A percentile compares a stretch with the other conserved stretches of the same genome.
phyloP scores from a whole-genome alignment of 306 rosid species.

The Malus sylvestris region DNA sequence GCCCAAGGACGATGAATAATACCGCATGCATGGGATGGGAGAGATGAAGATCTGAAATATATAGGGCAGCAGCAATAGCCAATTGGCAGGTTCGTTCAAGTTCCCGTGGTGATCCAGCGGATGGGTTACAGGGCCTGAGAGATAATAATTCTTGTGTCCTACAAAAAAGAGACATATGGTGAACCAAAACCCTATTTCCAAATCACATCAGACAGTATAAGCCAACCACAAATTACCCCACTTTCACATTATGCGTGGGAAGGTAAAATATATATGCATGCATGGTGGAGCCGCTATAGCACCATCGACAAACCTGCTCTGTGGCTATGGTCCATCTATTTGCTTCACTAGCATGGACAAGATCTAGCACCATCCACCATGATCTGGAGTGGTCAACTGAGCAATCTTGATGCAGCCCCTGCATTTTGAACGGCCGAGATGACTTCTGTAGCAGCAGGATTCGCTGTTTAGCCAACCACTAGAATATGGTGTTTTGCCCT shows the following conservation, averaged over 20 bases:
- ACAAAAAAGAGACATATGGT: slow-evolving; percentile 28
- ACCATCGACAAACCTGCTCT: slow-evolving; percentile 20
- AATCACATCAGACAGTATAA: slow-evolving; percentile 34
- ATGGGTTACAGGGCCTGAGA: slow-evolving; percentile 36
- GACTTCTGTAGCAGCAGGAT: not conserved
- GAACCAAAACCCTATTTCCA: slow-evolving; percentile 33
- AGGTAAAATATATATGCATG: slow-evolving; percentile 11
- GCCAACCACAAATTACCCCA: slow-evolving; percentile 34
- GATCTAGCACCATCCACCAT: slow-evolving; percentile 59
- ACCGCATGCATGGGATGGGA: slow-evolving; percentile 3
- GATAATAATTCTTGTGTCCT: slow-evolving; percentile 31
- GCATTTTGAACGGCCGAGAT: slow-evolving; percentile 18
- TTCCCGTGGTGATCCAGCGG: slow-evolving; percentile 32
- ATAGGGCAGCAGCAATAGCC: not conserved
- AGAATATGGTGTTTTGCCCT: not conserved
- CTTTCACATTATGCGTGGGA: slow-evolving; percentile 5
- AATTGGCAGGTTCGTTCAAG: slow-evolving; percentile 23
- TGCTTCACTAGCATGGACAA: slow-evolving; percentile 56
- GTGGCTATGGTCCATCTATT: slow-evolving; percentile 18
- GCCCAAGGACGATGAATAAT: slow-evolving; percentile 1
- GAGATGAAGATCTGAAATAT: slow-evolving; percentile 11
- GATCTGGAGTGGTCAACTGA: slow-evolving; percentile 37
- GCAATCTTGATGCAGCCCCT: not conserved
- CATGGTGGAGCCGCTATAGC: slow-evolving; percentile 28
- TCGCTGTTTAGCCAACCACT: not conserved